Percentiles rank a stretch among this genome's conserved stretches.
Evolutionary conservation across 306 rosid genomes (phyloP).

Genomic region (Styphnolobium japonicum): DNA sequence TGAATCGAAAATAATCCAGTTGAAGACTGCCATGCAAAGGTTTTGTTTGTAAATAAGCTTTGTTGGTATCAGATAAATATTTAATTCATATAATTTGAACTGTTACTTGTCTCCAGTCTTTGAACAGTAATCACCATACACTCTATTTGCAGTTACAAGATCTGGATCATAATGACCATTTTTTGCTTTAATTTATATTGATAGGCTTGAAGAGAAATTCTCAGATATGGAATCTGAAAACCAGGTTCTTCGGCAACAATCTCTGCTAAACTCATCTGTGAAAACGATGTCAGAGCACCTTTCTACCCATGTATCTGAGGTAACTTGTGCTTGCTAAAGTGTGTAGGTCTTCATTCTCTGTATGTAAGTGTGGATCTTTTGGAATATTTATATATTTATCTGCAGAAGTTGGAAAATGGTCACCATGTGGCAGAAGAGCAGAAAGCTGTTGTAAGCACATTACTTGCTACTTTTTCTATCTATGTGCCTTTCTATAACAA

Average conservation of each 20-base stretch:
- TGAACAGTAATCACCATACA: background rate
- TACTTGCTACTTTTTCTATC: conserved; percentile 4
- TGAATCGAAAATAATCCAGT: conserved; percentile 82
- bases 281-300: conserved; percentile 65
- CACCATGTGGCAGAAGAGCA: conserved; percentile 69
- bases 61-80: conserved; percentile 10
- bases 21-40: conserved; percentile 98
- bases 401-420: conserved; percentile 85
- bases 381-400: conserved; percentile 12
- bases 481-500: background rate
- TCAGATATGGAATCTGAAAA: conserved; percentile 83
- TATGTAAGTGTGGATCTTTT: background rate
- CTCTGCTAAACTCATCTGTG: conserved; percentile 53
- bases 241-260: conserved; percentile 79
- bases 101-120: background rate
- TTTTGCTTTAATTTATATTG: conserved; percentile 26
- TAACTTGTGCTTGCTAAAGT: conserved; percentile 28
- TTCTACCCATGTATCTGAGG: conserved; percentile 57
- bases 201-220: conserved; percentile 92
- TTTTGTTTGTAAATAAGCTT: conserved; percentile 35
- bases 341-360: background rate
- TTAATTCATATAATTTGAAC: conserved; percentile 7
- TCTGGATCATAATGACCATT: conserved; percentile 27
- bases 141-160: background rate
- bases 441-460: conserved; percentile 50